These are phyloP conservation scores for Cornus controversa DNA, from an alignment of 148 eudicot species.

Conservation along the genomic window DNA sequence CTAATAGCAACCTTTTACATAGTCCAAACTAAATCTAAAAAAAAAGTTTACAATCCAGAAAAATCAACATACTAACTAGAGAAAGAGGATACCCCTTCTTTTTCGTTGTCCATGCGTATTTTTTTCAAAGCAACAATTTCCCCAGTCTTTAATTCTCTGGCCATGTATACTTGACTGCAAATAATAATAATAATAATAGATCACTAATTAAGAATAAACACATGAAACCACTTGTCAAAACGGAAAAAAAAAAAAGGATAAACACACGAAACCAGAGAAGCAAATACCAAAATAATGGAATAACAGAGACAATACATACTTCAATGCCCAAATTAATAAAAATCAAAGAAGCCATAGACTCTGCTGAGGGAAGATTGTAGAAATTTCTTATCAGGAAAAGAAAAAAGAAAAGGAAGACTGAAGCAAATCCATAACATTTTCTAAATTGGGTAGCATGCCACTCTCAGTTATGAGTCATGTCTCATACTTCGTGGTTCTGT, in stretches of 20 bases:
- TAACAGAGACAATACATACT: background rate
- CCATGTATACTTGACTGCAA: conserved; percentile 86
- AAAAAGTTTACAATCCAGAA: background rate
- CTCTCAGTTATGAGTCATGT: background rate
- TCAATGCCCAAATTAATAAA: background rate
- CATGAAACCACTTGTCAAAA: no score
- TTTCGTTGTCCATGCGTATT: conserved; percentile 75
- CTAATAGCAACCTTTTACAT: background rate
- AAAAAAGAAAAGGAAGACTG: background rate
- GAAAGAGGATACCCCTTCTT: conserved; percentile 71
- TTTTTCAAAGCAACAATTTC: conserved; percentile 79
- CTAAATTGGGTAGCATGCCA: background rate
- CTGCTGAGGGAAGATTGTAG: background rate
- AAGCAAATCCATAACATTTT: background rate
- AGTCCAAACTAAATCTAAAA: background rate
- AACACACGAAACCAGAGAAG: background rate
- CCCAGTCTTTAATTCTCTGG: conserved; percentile 68
- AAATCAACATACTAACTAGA: conserved; percentile 6
- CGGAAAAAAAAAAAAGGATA: no score
- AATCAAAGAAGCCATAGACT: background rate
- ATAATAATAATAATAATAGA: background rate
- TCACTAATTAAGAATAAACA: background rate
- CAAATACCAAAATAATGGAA: conserved; percentile 2
- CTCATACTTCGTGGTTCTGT: background rate
- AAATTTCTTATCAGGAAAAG: background rate